Percentiles rank a stretch among this genome's conserved stretches.
Evolutionary conservation across 768 basidiomycete genomes (phyloP).

Genomic region (Sarcodon sp.): DNA sequence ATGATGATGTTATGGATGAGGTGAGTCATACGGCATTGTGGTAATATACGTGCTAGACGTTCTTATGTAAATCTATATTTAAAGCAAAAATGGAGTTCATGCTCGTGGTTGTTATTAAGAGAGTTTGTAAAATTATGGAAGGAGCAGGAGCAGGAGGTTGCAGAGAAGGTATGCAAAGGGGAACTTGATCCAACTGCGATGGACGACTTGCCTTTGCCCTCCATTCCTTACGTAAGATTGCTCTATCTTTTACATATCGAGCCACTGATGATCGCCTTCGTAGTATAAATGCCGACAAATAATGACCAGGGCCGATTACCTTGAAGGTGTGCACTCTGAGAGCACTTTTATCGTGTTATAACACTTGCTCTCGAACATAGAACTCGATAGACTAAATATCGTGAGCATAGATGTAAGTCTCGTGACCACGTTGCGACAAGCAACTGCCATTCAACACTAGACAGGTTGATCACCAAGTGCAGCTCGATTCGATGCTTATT

Average conservation of each 20-base stretch:
- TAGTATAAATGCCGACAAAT: constrained; percentile 66
- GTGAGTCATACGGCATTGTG: constrained; percentile 22
- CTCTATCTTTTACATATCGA: neutral
- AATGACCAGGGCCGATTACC: constrained; percentile 76
- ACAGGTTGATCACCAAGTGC: constrained; percentile 62
- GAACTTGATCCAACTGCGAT: constrained; percentile 19
- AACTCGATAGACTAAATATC: constrained; percentile 58
- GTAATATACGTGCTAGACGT: constrained; percentile 4
- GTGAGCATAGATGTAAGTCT: constrained; percentile 63
- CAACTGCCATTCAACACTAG: constrained; percentile 3
- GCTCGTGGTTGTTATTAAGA: constrained; percentile 66
- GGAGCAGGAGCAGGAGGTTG: constrained; percentile 31
- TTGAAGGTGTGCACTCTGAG: constrained; percentile 40
- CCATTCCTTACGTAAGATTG: constrained; percentile 41
- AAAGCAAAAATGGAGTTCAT: constrained; percentile 73
- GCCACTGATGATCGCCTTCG: neutral
- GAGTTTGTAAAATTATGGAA: constrained; percentile 56
- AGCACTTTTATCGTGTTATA: neutral
- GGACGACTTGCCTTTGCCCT: constrained; percentile 42
- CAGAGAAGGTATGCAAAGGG: constrained; percentile 24
- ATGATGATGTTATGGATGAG: constrained; percentile 87
- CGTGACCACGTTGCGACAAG: neutral
- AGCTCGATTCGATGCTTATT: constrained; percentile 70
- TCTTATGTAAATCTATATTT: neutral
- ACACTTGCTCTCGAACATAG: constrained; percentile 15